Base-by-base conservation (phyloP, 2,329 filamentous ascomycete genomes). In the Cladophialophora yegresii region DNA sequence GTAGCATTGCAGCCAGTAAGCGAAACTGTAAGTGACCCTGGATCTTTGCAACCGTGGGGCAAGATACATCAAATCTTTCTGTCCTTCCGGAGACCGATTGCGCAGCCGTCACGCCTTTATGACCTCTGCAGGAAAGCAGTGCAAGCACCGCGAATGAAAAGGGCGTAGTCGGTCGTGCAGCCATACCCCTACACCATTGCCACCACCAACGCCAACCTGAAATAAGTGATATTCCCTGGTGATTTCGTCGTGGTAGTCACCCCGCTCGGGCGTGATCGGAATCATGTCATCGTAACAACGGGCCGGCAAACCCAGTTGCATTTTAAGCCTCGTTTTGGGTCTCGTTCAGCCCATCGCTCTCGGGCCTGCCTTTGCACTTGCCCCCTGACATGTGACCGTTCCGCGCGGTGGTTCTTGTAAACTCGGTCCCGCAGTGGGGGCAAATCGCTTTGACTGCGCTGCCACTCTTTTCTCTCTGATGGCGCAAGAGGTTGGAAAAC, bases 401-500 rank as follows among this genome's bases (percentile, higher is more conserved):
- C 66, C 92, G 85, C 51, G 93, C 93, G 23, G 85, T 88, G 5
- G 93, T 96, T 71, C 93, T 84, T 12, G 93, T 97, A 73, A 98
- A 98, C 73, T 96, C 92, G 10, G 92, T 92, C 43, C 92, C 92
- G 73, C 93, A 98, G 74, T 92, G 90, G 20, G 92, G 92, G 74
- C 93, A 98, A 56, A 88, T 88, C 2, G 92, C 91, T 79, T 97
- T 97, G 32, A 90, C 83, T 10, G 93, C 91, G 58, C 93, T 92
- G 28, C 93, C 93, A 0, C 91, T 96, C 77, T 96, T 97, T 77
- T 98, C 93, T 50, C 93, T 86, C 77, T 97, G 93, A 76, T 98
- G 93, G 67, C 93, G 85, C 43, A 97, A 82, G 3, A 97, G 84
- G 75, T 97, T 97, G 84, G 92, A 96, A 75, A 97, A 97, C 3